These are phyloP conservation scores for Parachaetomium inaequale DNA, from an alignment of 495 filamentous ascomycete genomes.

Conservation along the genomic window DNA sequence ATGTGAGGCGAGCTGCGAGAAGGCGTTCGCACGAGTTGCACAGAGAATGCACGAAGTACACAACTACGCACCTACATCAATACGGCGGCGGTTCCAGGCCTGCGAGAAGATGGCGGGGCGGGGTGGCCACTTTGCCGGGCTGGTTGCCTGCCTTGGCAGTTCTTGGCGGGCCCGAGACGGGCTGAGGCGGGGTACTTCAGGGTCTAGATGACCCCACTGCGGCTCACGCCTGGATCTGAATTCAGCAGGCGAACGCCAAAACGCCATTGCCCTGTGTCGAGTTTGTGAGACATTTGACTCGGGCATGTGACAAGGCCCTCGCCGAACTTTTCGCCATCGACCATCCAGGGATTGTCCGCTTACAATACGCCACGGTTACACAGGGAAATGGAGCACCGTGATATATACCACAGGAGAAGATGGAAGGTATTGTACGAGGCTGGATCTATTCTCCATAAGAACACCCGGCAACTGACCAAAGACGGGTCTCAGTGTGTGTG, in stretches of 20 bases:
- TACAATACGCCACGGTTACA: no score
- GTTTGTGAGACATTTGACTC: background rate
- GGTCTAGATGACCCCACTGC: background rate
- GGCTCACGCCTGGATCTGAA: constrained; percentile 1
- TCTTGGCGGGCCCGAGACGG: background rate
- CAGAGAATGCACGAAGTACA: background rate
- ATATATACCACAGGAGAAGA: no score
- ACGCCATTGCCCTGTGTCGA: background rate
- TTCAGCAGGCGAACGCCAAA: background rate
- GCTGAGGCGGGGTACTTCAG: background rate
- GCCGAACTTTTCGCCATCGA: no score
- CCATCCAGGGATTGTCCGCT: no score
- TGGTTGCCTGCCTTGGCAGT: background rate
- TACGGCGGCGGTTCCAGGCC: background rate
- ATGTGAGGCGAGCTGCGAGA: background rate
- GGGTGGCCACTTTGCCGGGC: background rate
- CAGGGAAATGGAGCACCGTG: no score
- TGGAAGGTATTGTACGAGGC: no score
- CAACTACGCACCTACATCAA: background rate
- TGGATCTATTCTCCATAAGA: no score
- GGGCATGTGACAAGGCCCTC: background rate
- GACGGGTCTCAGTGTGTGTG: no score
- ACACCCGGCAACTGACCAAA: no score
- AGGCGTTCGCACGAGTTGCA: background rate
- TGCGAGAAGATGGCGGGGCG: background rate